Percentiles rank a stretch among this genome's conserved stretches.
These are phyloP conservation scores for Wallacemonas sp. DNA, from an alignment of 208 protist species.

Conservation along the genomic window DNA sequence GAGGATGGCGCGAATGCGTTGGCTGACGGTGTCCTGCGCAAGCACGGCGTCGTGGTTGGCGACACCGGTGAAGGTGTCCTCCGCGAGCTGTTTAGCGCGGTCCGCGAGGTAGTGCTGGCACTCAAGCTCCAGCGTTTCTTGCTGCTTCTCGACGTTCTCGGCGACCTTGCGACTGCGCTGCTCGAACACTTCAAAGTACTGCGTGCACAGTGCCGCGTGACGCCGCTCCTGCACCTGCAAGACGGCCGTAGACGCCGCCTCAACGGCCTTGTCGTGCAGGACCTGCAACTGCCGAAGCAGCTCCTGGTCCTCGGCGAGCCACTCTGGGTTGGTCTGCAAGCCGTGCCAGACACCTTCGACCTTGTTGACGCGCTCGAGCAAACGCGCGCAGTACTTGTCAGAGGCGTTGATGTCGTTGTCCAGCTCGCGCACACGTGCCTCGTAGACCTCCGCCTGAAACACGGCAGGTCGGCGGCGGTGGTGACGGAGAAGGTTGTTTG, in stretches of 20 bases:
- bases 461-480: constrained; percentile 79
- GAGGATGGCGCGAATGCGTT: constrained; percentile 34
- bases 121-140: constrained; percentile 42
- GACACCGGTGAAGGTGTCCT: constrained; percentile 23
- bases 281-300: constrained; percentile 41
- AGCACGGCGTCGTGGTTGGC: constrained; percentile 18
- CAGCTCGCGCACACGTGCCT: constrained; percentile 78
- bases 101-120: constrained; percentile 37
- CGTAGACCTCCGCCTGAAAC: constrained; percentile 78
- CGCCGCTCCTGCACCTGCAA: constrained; percentile 57
- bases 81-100: constrained; percentile 35
- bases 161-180: constrained; percentile 34
- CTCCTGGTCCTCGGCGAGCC: constrained; percentile 30
- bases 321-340: constrained; percentile 29
- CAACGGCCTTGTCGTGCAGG: constrained; percentile 41
- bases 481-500: constrained; percentile 64
- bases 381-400: constrained; percentile 56
- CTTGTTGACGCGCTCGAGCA: constrained; percentile 51
- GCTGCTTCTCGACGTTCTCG: constrained; percentile 35
- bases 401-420: constrained; percentile 41
- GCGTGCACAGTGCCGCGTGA: constrained; percentile 37
- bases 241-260: constrained; percentile 37
- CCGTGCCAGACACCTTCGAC: constrained; percentile 41
- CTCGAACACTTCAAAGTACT: constrained; percentile 46
- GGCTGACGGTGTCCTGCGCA: constrained; percentile 22